These are phyloP conservation scores for Corymbia maculata DNA, from an alignment of 345 rosid species.

Conservation along the genomic window DNA sequence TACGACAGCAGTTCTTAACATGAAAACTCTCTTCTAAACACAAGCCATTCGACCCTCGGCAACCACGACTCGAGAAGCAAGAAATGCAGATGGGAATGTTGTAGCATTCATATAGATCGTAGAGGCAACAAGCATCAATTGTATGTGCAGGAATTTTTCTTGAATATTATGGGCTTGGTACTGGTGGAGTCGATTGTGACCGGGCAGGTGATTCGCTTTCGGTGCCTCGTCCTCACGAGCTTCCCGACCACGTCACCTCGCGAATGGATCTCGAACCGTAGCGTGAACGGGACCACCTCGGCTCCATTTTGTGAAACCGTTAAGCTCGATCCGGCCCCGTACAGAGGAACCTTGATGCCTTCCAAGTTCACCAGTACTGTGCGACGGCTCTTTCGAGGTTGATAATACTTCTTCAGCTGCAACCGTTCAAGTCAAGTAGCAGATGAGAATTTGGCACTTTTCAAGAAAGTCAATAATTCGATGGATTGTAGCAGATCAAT, in stretches of 20 bases:
- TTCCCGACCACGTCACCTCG: conserved; percentile 78
- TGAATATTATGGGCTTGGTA: conserved; percentile 48
- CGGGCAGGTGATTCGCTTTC: conserved; percentile 45
- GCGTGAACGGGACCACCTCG: conserved; percentile 28
- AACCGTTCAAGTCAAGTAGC: not conserved
- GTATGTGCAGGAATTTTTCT: conserved; percentile 30
- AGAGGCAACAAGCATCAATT: not conserved
- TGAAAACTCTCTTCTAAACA: not conserved
- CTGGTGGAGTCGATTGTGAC: conserved; percentile 41
- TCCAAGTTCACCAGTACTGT: conserved; percentile 45
- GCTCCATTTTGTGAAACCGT: conserved; percentile 30
- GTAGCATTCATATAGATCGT: not conserved
- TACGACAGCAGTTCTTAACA: not conserved
- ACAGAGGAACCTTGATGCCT: conserved; percentile 61
- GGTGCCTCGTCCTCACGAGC: conserved; percentile 58
- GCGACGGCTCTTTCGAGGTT: conserved; percentile 53
- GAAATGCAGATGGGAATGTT: not conserved
- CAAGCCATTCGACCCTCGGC: not conserved
- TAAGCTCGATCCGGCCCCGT: conserved; percentile 68
- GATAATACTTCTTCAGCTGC: conserved; percentile 74
- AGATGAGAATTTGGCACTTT: not conserved
- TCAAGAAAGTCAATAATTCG: not conserved
- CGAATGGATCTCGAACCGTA: conserved; percentile 48
- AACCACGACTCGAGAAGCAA: not conserved
- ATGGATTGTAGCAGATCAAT: not conserved